Evolutionary conservation across 2,329 filamentous ascomycete species (phyloP), one percentile per base, ranked within the genome.

Genomic region (Botrytis deweyae): DNA sequence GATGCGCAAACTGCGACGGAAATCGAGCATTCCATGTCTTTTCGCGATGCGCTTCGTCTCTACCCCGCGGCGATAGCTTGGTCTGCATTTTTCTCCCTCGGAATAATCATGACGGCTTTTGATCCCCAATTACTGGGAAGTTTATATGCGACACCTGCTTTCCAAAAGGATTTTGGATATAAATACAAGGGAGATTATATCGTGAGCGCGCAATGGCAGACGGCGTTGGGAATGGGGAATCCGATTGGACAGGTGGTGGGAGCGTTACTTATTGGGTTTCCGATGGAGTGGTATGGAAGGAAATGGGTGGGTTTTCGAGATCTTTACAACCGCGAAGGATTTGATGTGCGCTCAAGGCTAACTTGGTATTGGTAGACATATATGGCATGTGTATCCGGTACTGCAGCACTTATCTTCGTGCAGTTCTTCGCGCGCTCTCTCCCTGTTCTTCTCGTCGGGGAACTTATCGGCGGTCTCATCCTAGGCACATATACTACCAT

Each of bases 401-500:
- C 76, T 12, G 72, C 74, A 14, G 72, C 63, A 14, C 73, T 75
- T 8, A 73, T 78, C 14, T 78, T 78, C 44, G 46, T 75, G 16
- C 77, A 78, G 66, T 78, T 77, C 64, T 79, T 79, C 49, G 74
- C 78, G 3, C 63, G 58, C 4, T 75, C 75, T 3, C 46, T 78
- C 10, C 20, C 59, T 0, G 65, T 76, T 14, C 68, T 79, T 0
- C 70, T 78, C 0, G 74, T 73, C 10, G 77, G 76, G 5, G 76
- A 79, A 71, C 71, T 80, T 12, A 72, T 80, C 5, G 85, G 84
- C 65, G 84, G 86, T 70, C 82, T 87, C 58, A 83, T 85, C 4
- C 85, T 85, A 82, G 85, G 85, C 62, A 84, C 85, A 3, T 87
- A 86, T 78, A 83, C 85, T 74, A 86, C 85, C 0, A 78, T 80